Conservation (phyloP, 1,284 basidiomycete genomes). For the Malassezia japonica region DNA sequence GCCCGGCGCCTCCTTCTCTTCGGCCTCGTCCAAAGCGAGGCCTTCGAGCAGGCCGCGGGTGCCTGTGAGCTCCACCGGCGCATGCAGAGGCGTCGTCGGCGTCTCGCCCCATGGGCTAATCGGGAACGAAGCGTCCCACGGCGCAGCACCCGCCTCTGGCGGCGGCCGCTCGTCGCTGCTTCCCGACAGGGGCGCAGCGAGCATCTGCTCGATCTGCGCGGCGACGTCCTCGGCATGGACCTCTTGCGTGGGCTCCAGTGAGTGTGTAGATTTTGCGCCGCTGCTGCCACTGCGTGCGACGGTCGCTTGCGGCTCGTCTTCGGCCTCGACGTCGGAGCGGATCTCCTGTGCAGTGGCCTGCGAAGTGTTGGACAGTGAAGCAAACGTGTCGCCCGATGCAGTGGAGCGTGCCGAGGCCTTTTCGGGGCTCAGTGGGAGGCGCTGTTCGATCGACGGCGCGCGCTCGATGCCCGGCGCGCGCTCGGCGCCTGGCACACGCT, state of each 20-base stretch:
- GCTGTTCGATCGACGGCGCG: too few relatives aligned
- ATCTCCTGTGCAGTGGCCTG: background rate
- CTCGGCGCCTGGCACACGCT: too few relatives aligned
- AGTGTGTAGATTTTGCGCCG: background rate
- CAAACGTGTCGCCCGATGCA: constrained; percentile 1
- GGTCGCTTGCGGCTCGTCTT: background rate
- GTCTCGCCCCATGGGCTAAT: background rate
- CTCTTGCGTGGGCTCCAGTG: background rate
- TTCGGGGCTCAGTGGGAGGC: too few relatives aligned
- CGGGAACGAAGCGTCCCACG: background rate
- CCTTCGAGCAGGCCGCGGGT: background rate
- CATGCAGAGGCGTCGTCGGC: background rate
- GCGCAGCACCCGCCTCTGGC: background rate
- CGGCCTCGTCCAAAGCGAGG: background rate
- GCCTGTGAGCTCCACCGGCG: background rate
- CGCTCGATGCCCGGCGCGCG: too few relatives aligned
- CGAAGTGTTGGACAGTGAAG: background rate
- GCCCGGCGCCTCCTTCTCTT: background rate
- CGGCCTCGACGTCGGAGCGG: background rate
- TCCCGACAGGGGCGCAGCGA: background rate
- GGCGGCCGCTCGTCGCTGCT: background rate
- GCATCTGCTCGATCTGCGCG: constrained; percentile 10
- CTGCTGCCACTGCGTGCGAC: background rate
- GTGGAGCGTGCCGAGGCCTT: constrained; percentile 1
- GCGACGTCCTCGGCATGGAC: constrained; percentile 1